Conservation (phyloP, 2,329 filamentous ascomycete species). For the Alternaria burnsii region DNA sequence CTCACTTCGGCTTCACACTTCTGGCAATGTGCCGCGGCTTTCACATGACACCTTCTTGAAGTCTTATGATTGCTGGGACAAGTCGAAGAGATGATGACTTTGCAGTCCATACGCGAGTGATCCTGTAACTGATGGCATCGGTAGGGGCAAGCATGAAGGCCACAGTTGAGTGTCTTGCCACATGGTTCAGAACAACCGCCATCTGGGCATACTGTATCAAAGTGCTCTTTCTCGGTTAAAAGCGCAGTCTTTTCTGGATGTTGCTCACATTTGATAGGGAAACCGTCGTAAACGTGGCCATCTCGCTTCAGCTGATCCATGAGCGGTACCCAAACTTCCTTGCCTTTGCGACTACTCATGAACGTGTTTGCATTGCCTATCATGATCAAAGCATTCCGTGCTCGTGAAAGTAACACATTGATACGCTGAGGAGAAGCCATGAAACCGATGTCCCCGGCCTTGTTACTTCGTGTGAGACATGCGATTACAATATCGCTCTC, state of each 20-base stretch:
- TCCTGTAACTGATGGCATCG: conserved; percentile 70
- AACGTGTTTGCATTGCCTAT: conserved; percentile 76
- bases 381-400: conserved; percentile 71
- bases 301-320: conserved; percentile 64
- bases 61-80: conserved; percentile 64
- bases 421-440: conserved; percentile 71
- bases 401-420: conserved; percentile 75
- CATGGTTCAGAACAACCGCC: conserved; percentile 73
- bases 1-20: conserved; percentile 63
- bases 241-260: conserved; percentile 53
- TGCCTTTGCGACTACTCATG: conserved; percentile 65
- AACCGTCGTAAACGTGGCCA: conserved; percentile 54
- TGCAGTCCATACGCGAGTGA: conserved; percentile 65
- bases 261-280: conserved; percentile 47
- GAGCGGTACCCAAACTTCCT: conserved; percentile 65
- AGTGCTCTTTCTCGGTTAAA: conserved; percentile 63
- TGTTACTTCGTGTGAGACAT: conserved; percentile 73
- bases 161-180: conserved; percentile 62
- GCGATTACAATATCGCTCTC: conserved; percentile 77
- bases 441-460: conserved; percentile 72
- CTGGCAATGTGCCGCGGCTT: conserved; percentile 53
- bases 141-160: conserved; percentile 65
- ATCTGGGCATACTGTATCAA: conserved; percentile 70
- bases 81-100: conserved; percentile 51
- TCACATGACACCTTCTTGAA: conserved; percentile 58